These are phyloP conservation scores for Rhodotorula sp. DNA, from an alignment of 1,284 basidiomycete genomes.

Conservation along the genomic window DNA sequence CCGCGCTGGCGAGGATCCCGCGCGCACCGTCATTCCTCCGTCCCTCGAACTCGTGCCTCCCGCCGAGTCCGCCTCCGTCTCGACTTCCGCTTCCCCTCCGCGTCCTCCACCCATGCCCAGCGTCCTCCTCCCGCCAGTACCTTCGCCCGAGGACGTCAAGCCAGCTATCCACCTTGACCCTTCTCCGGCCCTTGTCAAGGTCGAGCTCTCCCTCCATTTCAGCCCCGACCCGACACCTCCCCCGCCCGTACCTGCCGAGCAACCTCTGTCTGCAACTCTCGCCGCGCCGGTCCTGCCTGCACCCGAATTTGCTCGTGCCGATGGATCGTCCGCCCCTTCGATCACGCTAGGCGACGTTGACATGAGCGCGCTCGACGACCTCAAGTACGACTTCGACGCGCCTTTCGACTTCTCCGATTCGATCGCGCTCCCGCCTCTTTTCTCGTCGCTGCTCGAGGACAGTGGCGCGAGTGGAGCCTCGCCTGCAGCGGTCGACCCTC, in stretches of 20 bases:
- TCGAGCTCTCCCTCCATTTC: no score
- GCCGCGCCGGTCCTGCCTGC: neutral
- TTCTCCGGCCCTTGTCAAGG: neutral
- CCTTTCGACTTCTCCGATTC: slow-evolving; percentile 38
- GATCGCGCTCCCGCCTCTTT: slow-evolving; percentile 33
- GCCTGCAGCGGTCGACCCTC: neutral
- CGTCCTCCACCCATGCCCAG: neutral
- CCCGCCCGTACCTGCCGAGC: neutral
- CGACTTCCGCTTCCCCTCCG: no score
- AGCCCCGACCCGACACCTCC: neutral
- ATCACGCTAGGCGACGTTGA: neutral
- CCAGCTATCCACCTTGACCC: neutral
- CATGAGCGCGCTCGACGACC: neutral
- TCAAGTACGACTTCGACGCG: slow-evolving; percentile 36
- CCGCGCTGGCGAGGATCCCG: slow-evolving; percentile 25
- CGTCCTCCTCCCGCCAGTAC: no score
- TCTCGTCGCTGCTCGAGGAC: slow-evolving; percentile 9
- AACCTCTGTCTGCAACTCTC: neutral
- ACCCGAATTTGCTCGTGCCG: no score
- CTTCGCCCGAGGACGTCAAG: neutral
- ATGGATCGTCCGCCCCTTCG: neutral
- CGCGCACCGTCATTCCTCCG: neutral
- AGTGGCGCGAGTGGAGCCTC: no score
- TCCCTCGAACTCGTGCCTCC: neutral
- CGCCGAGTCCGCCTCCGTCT: no score